Base-by-base conservation (phyloP, 371 early-diverging fungal species). In the Blakeslea trispora region DNA sequence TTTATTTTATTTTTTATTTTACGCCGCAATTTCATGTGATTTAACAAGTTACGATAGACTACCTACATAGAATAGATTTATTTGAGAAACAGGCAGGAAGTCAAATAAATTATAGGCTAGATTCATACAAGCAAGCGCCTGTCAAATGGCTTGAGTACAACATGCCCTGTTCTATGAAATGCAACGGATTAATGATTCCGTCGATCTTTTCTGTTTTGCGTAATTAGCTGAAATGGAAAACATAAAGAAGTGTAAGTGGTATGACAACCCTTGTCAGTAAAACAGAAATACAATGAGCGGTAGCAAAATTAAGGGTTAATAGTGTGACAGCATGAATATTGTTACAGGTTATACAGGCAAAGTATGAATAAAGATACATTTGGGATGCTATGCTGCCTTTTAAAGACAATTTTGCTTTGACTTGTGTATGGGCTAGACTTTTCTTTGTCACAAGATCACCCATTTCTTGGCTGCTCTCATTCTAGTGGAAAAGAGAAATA, bases 321-420 rank as follows among this genome's bases (percentile, higher is more conserved):
- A 37, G 37, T 37, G 37, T 37, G 37, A 37, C 37, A 37, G 37
- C 37, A 37, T 37, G 37, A 37, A 37, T 37, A 37, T 37, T 37
- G 37, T 37, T 37, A 2, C 2, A 37, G 3, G 37, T 37, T 37
- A 9, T 37, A 37, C 37, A 37, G 37, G 14, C 2, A 10, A 13
- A 2, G 37, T 37, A 6, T 37, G 37, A 14, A 37, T 37, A 37
- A 14, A 9, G 9, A 37, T 10, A 37, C 14, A 13, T 10, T 37
- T 13, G 37, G 37, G 14, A 37, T 37, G 37, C 11, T 10, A 13
- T 37, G 14, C 37, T 37, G 37, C 37, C 37, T 37, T 37, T 37
- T 37, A 37, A 37, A 37, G 37, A 13, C 7, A 28, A 37, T 14
- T 37, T 37, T 37, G 14, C 37, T 37, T 14, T 37, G 13, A 7